Evolutionary conservation across 2,329 filamentous ascomycete genomes (phyloP), one percentile per base, ranked within the genome.

Genomic region (Westerdykella ornata): DNA sequence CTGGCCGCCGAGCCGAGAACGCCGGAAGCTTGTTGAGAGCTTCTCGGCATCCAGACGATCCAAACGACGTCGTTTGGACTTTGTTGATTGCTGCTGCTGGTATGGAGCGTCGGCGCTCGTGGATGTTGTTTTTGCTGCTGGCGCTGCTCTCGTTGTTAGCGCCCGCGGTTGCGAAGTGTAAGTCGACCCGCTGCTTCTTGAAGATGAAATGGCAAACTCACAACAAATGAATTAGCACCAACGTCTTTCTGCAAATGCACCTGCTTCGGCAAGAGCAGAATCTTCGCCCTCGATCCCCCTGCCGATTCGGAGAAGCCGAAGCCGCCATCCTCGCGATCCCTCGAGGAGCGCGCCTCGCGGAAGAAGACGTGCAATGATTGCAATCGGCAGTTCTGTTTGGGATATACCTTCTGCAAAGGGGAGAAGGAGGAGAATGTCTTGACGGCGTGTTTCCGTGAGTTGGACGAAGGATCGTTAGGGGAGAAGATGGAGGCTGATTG

Each of bases 221-320:
- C 5, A 36, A 17, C 12, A n/a, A n/a, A 26, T 16, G 29, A 36
- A 43, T n/a, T 51, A 74, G 72, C 71, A 33, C 72, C 73, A 17
- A 77, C 78, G 13, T 81, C 79, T 44, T 84, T 83, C 66, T 84
- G 81, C 74, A 84, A 84, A 76, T 84, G 81, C 62, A 82, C 78
- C 42, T 84, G 81, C 63, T 79, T 78, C 65, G 72, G 73, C 38
- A 83, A 84, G 59, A 80, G 75, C 66, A 82, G 79, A 41, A 82
- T 84, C 38, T 82, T 84, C 49, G 75, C 79, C 14, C 75, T 84
- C 43, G 73, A 79, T 46, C 70, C 72, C 7, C 67, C 68, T 18
- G 47, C 52, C 8, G 46, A 52, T 26, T 39, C 52, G 14, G 51
- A 57, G 29, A 60, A 60, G 29, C 53, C 60, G 4, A 15, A 47